Conservation (phyloP, 2,329 filamentous ascomycete genomes). For the Cladophialophora chaetospira region DNA sequence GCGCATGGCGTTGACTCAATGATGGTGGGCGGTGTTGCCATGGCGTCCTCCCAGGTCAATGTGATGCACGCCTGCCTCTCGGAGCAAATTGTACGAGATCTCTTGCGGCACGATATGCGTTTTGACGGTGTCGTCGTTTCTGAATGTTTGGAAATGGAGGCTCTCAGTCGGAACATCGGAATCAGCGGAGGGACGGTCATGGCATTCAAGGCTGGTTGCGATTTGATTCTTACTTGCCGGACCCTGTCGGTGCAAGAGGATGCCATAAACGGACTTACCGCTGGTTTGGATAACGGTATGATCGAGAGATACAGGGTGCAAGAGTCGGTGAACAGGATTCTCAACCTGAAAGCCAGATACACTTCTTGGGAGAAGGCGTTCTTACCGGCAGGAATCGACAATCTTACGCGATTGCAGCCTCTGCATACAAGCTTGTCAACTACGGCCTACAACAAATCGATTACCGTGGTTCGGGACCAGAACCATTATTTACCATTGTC, state of each 20-base stretch:
- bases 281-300: slow-evolving; percentile 87
- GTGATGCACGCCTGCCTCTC: slow-evolving; percentile 94
- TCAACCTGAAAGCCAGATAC: slow-evolving; percentile 79
- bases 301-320: slow-evolving; percentile 78
- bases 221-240: slow-evolving; percentile 83
- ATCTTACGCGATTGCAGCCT: slow-evolving; percentile 78
- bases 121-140: slow-evolving; percentile 93
- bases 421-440: slow-evolving; percentile 79
- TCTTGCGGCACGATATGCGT: slow-evolving; percentile 82
- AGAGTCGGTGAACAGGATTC: slow-evolving; percentile 75
- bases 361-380: slow-evolving; percentile 90
- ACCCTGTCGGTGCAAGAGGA: slow-evolving; percentile 88
- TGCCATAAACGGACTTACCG: slow-evolving; percentile 83
- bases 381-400: slow-evolving; percentile 76
- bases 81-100: slow-evolving; percentile 87
- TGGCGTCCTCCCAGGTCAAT: slow-evolving; percentile 87
- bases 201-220: slow-evolving; percentile 95
- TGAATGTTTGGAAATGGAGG: slow-evolving; percentile 96
- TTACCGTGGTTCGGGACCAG: slow-evolving; percentile 89
- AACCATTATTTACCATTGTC: slow-evolving; percentile 81
- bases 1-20: slow-evolving; percentile 85
- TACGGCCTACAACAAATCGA: slow-evolving; percentile 86
- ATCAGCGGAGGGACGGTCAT: slow-evolving; percentile 95
- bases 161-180: slow-evolving; percentile 92
- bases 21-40: slow-evolving; percentile 93